Base-by-base conservation (phyloP, 2,329 filamentous ascomycete genomes). In the Aspergillus sp. region DNA sequence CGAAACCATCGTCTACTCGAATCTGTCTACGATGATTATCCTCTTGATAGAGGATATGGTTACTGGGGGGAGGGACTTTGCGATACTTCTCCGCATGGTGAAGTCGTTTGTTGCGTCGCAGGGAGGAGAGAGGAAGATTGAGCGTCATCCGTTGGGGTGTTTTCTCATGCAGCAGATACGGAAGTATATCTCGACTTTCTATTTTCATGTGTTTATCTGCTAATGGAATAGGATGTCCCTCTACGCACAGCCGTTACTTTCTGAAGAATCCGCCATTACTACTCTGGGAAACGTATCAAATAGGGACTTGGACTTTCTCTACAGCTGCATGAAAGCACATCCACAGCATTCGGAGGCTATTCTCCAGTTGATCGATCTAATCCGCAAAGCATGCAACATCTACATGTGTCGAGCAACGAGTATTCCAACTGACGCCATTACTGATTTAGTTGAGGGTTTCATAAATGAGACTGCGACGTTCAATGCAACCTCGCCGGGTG, bases 41-140 rank as follows among this genome's bases (percentile, higher is more conserved):
- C 42, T 52, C 5, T 13, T 52, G 10, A 34, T 48, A 7, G 43
- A 45, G 8, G 48, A 50, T 9, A 52, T 52, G 50, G 39, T 52
- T 12, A 45, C 42, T 26, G 48, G 45, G 8, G 37, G 42, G 7
- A 42, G 30, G 5, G 50, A 52, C 29, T 52, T 50, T 33, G 43
- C 43, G 5, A 50, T 52, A 12, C 27, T 52, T 5, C 43, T 52
- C 10, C 31, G 43, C 13, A 50, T 52, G 47, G 27, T 52, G 8
- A 33, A 48, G 10, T 48, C 43, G 12, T 49, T 47, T 27, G 27
- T 50, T 19, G 33, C 46, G 5, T 47, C 44, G 2, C 36, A 46
- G 9, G 50, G 50, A 2, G 50, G 50, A 1, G 34, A 42, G 6
- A 27, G 19, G 5, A 31, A 13, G 2, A 38, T 52, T 34, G 47